Evolutionary conservation across 106 monocot genomes (phyloP).

Genomic region (Acanthochlamys bracteata): DNA sequence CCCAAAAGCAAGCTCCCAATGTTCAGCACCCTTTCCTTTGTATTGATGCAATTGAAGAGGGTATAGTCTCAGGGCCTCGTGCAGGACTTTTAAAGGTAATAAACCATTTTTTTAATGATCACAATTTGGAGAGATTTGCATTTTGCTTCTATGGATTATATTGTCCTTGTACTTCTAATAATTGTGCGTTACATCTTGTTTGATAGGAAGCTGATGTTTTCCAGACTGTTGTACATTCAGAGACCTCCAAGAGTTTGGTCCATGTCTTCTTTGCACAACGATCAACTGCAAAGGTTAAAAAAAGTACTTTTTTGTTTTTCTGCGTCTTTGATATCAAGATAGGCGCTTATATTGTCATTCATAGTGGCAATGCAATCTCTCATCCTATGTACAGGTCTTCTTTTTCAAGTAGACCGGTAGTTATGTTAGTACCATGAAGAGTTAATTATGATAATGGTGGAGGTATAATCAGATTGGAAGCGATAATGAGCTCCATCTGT

Average conservation of each 20-base stretch:
- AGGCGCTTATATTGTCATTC: neutral
- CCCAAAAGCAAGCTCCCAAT: conserved; percentile 69
- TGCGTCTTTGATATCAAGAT: neutral
- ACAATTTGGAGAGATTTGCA: neutral
- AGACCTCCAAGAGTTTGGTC: conserved; percentile 73
- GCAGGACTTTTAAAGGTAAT: conserved; percentile 90
- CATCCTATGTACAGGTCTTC: too few relatives aligned
- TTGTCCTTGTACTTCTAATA: too few relatives aligned
- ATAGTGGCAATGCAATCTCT: too few relatives aligned
- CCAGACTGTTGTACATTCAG: conserved; percentile 53
- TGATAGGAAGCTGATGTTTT: conserved; percentile 71
- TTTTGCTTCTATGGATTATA: too few relatives aligned
- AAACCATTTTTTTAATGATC: neutral
- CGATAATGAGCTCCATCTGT: too few relatives aligned
- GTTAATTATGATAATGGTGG: too few relatives aligned
- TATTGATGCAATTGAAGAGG: conserved; percentile 91
- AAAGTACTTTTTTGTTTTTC: neutral
- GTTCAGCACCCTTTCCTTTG: conserved; percentile 67
- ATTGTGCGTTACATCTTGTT: conserved; percentile 1
- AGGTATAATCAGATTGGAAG: too few relatives aligned
- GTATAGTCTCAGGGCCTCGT: conserved; percentile 77
- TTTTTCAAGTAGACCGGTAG: too few relatives aligned
- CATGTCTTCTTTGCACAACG: conserved; percentile 90
- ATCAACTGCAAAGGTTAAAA: conserved; percentile 75
- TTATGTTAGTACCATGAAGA: too few relatives aligned